Conservation (phyloP, 108 stramenopile species). For the Chaetoceros tenuissimus region DNA sequence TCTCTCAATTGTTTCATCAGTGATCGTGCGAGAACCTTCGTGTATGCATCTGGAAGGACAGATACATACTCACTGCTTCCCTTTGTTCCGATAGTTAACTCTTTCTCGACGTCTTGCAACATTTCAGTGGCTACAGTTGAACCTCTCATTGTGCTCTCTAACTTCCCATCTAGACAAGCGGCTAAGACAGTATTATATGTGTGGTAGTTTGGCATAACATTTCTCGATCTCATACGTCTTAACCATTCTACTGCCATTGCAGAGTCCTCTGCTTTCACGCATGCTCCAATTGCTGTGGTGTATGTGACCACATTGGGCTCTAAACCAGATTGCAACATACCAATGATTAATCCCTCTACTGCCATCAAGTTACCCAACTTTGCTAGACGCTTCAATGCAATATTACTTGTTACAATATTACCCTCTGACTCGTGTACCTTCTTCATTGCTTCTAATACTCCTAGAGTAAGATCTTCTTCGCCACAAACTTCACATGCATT, state of each 20-base stretch:
- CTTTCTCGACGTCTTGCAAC: constrained; percentile 51
- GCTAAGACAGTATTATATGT: constrained; percentile 84
- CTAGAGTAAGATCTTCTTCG: constrained; percentile 74
- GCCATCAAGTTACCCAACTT: constrained; percentile 57
- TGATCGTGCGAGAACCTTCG: constrained; percentile 52
- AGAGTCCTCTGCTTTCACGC: constrained; percentile 51
- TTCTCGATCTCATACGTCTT: constrained; percentile 68
- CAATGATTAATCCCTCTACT: constrained; percentile 81
- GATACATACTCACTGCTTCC: constrained; percentile 53
- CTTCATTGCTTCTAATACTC: constrained; percentile 77
- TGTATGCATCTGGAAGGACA: constrained; percentile 63
- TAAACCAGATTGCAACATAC: constrained; percentile 71
- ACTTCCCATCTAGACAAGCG: constrained; percentile 72
- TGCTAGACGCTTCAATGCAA: constrained; percentile 84
- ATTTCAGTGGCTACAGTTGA: constrained; percentile 67
- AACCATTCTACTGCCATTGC: constrained; percentile 67
- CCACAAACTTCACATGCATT: constrained; percentile 87
- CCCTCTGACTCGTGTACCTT: constrained; percentile 75
- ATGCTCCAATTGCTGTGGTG: constrained; percentile 82
- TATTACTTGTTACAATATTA: constrained; percentile 85
- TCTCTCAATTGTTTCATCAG: constrained; percentile 68
- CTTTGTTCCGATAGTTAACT: constrained; percentile 39
- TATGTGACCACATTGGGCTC: constrained; percentile 84
- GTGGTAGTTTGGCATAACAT: constrained; percentile 66
- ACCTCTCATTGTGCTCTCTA: constrained; percentile 57